phyloP scores from a whole-genome alignment of 2,329 filamentous ascomycete species.

The Exophiala spinifera region DNA sequence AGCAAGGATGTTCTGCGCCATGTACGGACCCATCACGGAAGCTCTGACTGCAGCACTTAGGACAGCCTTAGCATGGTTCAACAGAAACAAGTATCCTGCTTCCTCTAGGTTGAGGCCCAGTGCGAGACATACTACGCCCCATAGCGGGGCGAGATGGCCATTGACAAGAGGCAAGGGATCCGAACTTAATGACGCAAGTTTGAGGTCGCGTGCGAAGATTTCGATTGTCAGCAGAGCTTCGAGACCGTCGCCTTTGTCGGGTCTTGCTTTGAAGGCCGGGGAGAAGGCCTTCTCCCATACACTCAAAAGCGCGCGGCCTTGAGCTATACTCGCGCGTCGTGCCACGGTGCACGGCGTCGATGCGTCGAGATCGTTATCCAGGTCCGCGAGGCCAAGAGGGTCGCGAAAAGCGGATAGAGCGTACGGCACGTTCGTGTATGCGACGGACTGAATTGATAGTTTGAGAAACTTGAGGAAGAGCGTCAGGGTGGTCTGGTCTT shows the following conservation, averaged over 20 bases:
- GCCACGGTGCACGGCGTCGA: conserved; percentile 62
- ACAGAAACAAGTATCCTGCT: conserved; percentile 59
- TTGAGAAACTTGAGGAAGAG: conserved; percentile 57
- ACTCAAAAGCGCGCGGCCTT: conserved; percentile 57
- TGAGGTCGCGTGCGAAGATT: conserved; percentile 40
- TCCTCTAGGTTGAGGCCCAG: conserved; percentile 53
- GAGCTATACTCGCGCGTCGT: conserved; percentile 58
- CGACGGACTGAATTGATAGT: conserved; percentile 56
- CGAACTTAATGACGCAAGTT: conserved; percentile 32
- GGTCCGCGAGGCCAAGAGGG: conserved; percentile 47
- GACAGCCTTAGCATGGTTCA: conserved; percentile 63
- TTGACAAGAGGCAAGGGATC: conserved; percentile 37
- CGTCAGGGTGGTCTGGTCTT: conserved; percentile 32
- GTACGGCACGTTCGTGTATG: conserved; percentile 59
- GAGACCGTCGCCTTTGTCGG: conserved; percentile 6
- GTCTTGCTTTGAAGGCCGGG: conserved; percentile 12
- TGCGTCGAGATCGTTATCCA: conserved; percentile 64
- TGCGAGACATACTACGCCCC: conserved; percentile 54
- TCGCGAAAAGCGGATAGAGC: conserved; percentile 54
- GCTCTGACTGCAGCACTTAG: conserved; percentile 61
- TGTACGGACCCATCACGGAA: conserved; percentile 64
- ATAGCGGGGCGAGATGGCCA: conserved; percentile 61
- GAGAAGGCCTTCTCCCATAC: conserved; percentile 53
- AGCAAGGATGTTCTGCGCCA: conserved; percentile 59
- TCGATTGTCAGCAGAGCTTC: conserved; percentile 35